Conservation (phyloP, 2,329 filamentous ascomycete genomes). For the Cyphellophora europaea region DNA sequence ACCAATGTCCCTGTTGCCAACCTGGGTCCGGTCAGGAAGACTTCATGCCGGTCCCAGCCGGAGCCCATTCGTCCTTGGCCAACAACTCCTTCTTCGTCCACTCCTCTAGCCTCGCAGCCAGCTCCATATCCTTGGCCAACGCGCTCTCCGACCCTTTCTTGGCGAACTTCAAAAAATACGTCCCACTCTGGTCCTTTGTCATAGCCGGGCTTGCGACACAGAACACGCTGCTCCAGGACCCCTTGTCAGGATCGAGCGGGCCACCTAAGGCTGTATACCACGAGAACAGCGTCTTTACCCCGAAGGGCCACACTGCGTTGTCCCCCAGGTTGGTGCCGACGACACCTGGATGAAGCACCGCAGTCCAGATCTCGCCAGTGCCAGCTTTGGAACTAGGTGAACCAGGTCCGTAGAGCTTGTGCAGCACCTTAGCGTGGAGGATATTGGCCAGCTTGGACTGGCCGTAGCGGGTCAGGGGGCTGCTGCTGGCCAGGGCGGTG, state of each 20-base stretch:
- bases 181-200: constrained; percentile 24
- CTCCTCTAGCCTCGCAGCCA: constrained; percentile 30
- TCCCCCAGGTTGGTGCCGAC: constrained; percentile 33
- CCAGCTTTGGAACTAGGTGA: constrained; percentile 2
- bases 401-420: constrained; percentile 25
- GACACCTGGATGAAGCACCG: constrained; percentile 40
- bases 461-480: constrained; percentile 34
- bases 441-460: constrained; percentile 43
- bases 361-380: constrained; percentile 31
- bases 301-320: constrained; percentile 14
- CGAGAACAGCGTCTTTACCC: constrained; percentile 7
- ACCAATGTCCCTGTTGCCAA: too few relatives aligned
- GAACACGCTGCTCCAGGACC: constrained; percentile 31
- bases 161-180: constrained; percentile 32
- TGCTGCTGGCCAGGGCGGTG: constrained; percentile 17
- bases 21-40: too few relatives aligned
- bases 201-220: constrained; percentile 23
- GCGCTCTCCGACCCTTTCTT: constrained; percentile 21
- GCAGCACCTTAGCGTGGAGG: constrained; percentile 34
- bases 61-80: too few relatives aligned
- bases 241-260: constrained; percentile 17
- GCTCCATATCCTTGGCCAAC: constrained; percentile 23
- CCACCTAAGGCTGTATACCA: constrained; percentile 16
- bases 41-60: too few relatives aligned
- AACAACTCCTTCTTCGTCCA: constrained; percentile 37